Evolutionary conservation across 305 asterid genomes (phyloP), one percentile per base, ranked within the genome.

Genomic region (Solanum hybrid): DNA sequence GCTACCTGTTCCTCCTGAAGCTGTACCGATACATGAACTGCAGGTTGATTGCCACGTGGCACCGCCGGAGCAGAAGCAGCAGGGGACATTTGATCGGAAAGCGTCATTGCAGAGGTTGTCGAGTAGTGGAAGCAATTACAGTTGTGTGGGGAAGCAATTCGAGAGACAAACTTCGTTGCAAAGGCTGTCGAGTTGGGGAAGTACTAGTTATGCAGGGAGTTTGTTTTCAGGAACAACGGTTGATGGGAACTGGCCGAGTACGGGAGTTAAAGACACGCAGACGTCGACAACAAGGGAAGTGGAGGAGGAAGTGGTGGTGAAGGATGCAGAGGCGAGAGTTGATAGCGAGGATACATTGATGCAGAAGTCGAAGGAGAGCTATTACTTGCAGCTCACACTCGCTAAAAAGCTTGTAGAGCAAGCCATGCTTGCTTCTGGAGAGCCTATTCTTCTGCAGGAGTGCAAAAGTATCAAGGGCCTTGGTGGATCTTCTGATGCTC

Each of bases 121-220:
- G 51, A 91, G 91, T 85, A 80, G 88, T 64, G 95, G 88, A 71
- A 91, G 94, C 76, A 91, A 78, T 89, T 91, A 78, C 82, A 87
- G 92, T 26, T 88, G 84, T 51, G 86, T 27, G 85, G 93, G 91
- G 29, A 94, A 91, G 93, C 95, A 73, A 29, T 78, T 94, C 35
- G 95, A 92, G 90, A 90, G 96, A 92, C 95, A 92, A 71, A 85
- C 86, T 35, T 94, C 96, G 19, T 88, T 95, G 92, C 96, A 91
- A 93, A 94, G 98, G 91, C 88, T 95, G 64, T 94, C 97, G 64
- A 95, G 97, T 89, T 92, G 87, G 86, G 98, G 93, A 88, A 96
- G 98, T 91, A 93, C 96, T 42, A 96, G 98, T 91, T 96, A 94
- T 78, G 98, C 95, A 0, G 98, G 93, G 75, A 97, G 98, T 86